A percentile compares a stretch with the other conserved stretches of the same genome.
Evolutionary conservation across 352 stramenopile genomes (phyloP).

Genomic region (Halophytophthora polymorphica): DNA sequence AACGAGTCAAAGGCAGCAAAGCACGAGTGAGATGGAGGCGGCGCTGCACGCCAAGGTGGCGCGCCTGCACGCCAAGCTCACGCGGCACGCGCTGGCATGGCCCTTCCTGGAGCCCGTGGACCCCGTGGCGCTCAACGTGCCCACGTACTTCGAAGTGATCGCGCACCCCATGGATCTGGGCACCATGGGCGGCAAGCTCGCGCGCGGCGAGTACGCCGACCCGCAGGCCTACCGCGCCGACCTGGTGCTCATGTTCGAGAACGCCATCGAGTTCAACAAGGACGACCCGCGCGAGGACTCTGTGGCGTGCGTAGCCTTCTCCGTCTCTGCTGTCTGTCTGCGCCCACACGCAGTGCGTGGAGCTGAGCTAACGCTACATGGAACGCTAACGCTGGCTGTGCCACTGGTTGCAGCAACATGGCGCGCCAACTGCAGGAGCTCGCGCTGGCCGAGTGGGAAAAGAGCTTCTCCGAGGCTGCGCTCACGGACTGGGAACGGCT

Average conservation of each 20-base stretch:
- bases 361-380: neutral
- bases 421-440: conserved; percentile 54
- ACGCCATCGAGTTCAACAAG: conserved; percentile 86
- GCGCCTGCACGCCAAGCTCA: conserved; percentile 63
- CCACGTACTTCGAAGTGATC: conserved; percentile 94
- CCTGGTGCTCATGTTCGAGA: conserved; percentile 83
- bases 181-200: conserved; percentile 89
- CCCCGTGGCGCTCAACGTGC: conserved; percentile 89
- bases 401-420: conserved; percentile 35
- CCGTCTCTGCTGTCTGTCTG: neutral
- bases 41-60: conserved; percentile 46
- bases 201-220: conserved; percentile 40
- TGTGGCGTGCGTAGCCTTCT: conserved; percentile 45
- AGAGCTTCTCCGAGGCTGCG: conserved; percentile 60
- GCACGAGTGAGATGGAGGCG: conserved; percentile 51
- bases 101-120: conserved; percentile 95
- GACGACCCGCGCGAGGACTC: conserved; percentile 72
- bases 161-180: conserved; percentile 96
- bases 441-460: conserved; percentile 49
- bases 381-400: too few species aligned
- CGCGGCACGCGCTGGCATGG: conserved; percentile 60
- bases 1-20: too few species aligned
- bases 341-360: neutral
- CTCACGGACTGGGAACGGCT: conserved; percentile 60
- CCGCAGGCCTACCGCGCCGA: conserved; percentile 60